Base-by-base conservation (phyloP, 805 yeast species). In the Cyberlindnera nakhonratchasimensis region DNA sequence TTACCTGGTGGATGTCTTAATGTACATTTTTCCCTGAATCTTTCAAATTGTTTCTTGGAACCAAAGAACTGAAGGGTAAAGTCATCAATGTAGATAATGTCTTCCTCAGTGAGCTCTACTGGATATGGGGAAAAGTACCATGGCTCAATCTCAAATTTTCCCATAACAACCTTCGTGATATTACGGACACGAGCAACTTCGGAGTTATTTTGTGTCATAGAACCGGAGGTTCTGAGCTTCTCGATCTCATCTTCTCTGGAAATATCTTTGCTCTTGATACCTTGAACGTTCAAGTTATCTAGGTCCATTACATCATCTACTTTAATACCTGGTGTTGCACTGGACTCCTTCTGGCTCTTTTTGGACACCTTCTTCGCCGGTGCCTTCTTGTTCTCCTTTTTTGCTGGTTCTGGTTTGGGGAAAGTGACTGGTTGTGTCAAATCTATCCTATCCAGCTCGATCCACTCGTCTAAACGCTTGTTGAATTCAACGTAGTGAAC, bases 41-140 rank as follows among this genome's bases (percentile, higher is more conserved):
- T 71, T 66, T 93, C 95, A 66, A 91, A 93, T 64, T 90, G 98
- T 57, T 86, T 87, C 48, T 74, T 71, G 0, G 96, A 86, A 4
- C 95, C 93, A 65, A 87, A 93, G 64, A 87, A 93, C 45, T 86
- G 80, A 45, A 93, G 64, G 3, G 96, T 81, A 61, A 86, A 93
- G 64, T 90, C 98, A 65, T 96, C 93, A 34, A 93, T 84, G 61
- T 84, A 93, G 19, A 93, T 76, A 42, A 77, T 81, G 61, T 91
- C 98, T 51, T 84, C 93, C 55, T 93, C 98, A 0, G 97, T 88
- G 42, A 89, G 73, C 60, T 93, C 99, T 13, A 88, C 73, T 0
- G 99, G 99, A 62, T 93, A 93, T 1, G 99, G 98, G 2, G 96
- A 86, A 58, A 93, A 93, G 65, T 93, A 93, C 99, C 99, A 93